Base-by-base conservation (phyloP, 352 stramenopile species). In the Pythium brassicae region DNA sequence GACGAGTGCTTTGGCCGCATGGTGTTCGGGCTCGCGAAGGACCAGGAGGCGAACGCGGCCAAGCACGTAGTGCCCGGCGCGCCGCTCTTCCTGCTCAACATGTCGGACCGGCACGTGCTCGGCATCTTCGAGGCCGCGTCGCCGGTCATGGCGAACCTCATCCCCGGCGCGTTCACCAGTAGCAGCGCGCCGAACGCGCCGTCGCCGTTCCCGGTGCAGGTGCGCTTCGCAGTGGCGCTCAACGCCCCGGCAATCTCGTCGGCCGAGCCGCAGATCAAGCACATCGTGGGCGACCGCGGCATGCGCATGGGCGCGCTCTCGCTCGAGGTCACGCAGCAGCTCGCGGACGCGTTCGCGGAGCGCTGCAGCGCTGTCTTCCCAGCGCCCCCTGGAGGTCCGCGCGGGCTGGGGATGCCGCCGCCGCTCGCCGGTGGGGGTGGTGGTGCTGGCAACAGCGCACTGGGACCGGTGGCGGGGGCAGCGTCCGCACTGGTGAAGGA, bases 1-100 rank as follows among this genome's bases (percentile, higher is more conserved):
- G 85, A 96, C 54, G 87, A 96, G 50, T 87, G 72, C 55, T 96
- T 96, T 63, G 87, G 85, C 1, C 78, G 87, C 5, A 89, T 94
- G 77, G 53, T 96, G 0, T 91, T 96, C 62, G 87, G 85, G 10
- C 53, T 94, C 0, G 59, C 69, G 1, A 78, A 77, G 22, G 84
- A 94, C n/a, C 78, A 92, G 8, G 86, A 95, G 29, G 46, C 67
- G 11, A 35, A 87, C 14, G 82, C 83, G 5, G 62, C 67, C 43
- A 73, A 88, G 46, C 68, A 90, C 23, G 69, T 96, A 14, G 61
- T 63, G n/a, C 82, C 79, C 1, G 87, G 87, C 19, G 90, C 79
- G 17, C 82, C 85, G n/a, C 56, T 96, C 23, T 95, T 94, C 52
- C 59, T 96, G 37, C 65, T 96, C 35, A 94, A 96, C 62, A 71